Evolutionary conservation across 2,329 filamentous ascomycete genomes (phyloP).

Genomic region (Akanthomyces uredinophilus): DNA sequence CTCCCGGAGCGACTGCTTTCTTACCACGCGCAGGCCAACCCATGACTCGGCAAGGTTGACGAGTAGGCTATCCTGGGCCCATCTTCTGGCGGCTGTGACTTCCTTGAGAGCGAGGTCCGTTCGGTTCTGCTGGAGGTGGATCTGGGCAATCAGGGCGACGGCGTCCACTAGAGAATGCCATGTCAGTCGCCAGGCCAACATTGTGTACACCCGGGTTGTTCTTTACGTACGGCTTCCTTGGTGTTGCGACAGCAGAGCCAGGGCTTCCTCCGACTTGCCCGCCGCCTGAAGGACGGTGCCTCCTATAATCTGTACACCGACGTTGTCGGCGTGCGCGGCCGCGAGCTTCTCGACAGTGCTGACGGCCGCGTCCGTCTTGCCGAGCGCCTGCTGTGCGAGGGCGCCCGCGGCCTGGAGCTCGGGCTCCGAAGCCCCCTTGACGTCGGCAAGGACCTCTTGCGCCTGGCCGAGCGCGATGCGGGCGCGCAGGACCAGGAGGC

Average conservation of each 20-base stretch:
- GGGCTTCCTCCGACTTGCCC: conserved; percentile 78
- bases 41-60: conserved; percentile 95
- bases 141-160: conserved; percentile 84
- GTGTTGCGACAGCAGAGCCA: conserved; percentile 74
- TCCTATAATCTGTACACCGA: conserved; percentile 72
- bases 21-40: conserved; percentile 82
- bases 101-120: conserved; percentile 88
- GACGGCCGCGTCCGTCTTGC: conserved; percentile 58
- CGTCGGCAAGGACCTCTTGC: conserved; percentile 64
- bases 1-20: background rate
- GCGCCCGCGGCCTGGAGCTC: conserved; percentile 74
- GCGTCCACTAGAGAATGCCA: conserved; percentile 53
- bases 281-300: conserved; percentile 78
- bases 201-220: background rate
- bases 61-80: conserved; percentile 90
- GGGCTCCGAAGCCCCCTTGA: conserved; percentile 60
- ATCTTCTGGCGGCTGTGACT: conserved; percentile 77
- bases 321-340: conserved; percentile 63
- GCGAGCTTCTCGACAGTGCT: conserved; percentile 62
- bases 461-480: conserved; percentile 78
- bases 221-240: conserved; percentile 70
- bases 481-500: conserved; percentile 74
- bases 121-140: conserved; percentile 86
- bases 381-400: conserved; percentile 62
- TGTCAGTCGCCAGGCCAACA: conserved; percentile 21